phyloP scores from a whole-genome alignment of 1,139 yeast genomes.

The Groenewaldozyma auringiensis region DNA sequence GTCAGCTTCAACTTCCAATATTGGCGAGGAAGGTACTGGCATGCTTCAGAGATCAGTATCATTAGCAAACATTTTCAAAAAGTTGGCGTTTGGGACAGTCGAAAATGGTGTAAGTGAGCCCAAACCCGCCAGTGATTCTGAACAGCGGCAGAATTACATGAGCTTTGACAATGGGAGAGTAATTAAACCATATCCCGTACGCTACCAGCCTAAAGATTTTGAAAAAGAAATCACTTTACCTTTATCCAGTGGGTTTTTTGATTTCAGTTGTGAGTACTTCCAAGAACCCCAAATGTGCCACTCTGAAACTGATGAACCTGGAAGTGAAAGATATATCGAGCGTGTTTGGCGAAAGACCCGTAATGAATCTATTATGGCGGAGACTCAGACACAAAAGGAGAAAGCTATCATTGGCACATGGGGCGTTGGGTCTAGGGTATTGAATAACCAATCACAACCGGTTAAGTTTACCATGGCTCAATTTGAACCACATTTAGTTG shows the following conservation, averaged over 20 bases:
- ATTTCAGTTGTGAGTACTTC: conserved; percentile 84
- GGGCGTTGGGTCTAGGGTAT: conserved; percentile 54
- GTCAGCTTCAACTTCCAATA: conserved; percentile 13
- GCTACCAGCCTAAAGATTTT: conserved; percentile 20
- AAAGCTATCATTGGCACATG: conserved; percentile 80
- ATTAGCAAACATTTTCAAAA: conserved; percentile 30
- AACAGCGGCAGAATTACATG: background rate
- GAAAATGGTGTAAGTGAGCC: background rate
- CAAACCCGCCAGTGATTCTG: background rate
- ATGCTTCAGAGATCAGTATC: conserved; percentile 33
- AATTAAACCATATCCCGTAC: conserved; percentile 25
- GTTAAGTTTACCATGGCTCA: conserved; percentile 74
- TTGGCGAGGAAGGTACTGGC: background rate
- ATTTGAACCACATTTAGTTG: conserved; percentile 75
- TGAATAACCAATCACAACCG: conserved; percentile 77
- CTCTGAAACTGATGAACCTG: conserved; percentile 86
- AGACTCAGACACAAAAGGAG: conserved; percentile 85
- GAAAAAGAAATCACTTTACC: conserved; percentile 35
- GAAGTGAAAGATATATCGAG: conserved; percentile 76
- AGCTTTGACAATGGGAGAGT: conserved; percentile 27
- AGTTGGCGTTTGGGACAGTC: conserved; percentile 25
- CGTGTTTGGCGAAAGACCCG: conserved; percentile 86
- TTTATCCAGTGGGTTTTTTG: conserved; percentile 67
- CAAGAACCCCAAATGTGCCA: conserved; percentile 94
- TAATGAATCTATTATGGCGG: conserved; percentile 77